Base-by-base conservation (phyloP, 805 yeast genomes). In the Torulaspora microellipsoides region DNA sequence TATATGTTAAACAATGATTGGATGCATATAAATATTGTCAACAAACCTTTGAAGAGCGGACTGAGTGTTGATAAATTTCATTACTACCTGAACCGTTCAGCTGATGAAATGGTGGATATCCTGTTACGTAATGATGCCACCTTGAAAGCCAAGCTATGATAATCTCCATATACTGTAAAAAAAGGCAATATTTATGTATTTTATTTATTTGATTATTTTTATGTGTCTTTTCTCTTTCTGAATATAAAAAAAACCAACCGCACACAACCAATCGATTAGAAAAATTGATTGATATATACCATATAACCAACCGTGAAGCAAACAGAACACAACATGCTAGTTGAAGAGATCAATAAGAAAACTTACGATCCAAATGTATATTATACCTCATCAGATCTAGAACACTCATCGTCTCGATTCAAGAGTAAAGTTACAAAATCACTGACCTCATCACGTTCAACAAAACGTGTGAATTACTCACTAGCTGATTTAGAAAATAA, bases 1-100 rank as follows among this genome's bases (percentile, higher is more conserved):
- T 91, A 91, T 71, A 87, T 89, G 87, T 75, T 91, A 59, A 89
- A 86, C 72, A 78, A 78, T 47, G 84, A 90, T 55, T 83, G 85
- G 80, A 59, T 89, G 52, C 91, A 89, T 62, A 80, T 93, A 59
- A 91, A 90, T 67, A 81, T 91, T 49, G 82, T 89, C 37, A 68
- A 74, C 47, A 75, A 74, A 48, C 76, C 83, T 11, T 76, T 71
- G 15, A 47, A 53, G 28, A 53, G 60, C 32, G 54, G 55, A 2
- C 40, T 59, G 9, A 46, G 53, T 34, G 64, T 48, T 12, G 46
- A 60, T 15, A 70, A 72, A 56, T 59, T 89, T 70, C 78, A 76
- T 50, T 79, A 77, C 64, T 87, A 81, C 63, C 72, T 91, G 55
- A 75, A 79, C 38, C 78, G 82, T 53, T 80, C 93, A 34, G 95